A percentile compares a stretch with the other conserved stretches of the same genome.
These are phyloP conservation scores for Lepidium didymum DNA, from an alignment of 345 rosid genomes.

Conservation along the genomic window DNA sequence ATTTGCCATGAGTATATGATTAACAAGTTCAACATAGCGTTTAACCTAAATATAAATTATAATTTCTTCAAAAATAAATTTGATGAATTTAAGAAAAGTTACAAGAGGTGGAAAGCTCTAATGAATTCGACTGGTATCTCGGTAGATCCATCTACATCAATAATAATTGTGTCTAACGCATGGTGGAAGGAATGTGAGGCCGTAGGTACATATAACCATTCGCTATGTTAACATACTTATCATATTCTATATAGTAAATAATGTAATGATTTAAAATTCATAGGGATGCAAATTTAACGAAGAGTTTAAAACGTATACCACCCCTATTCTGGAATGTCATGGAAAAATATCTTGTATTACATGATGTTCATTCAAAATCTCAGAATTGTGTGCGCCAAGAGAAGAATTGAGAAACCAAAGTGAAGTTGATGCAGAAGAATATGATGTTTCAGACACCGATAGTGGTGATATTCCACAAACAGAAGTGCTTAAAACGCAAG, in stretches of 20 bases:
- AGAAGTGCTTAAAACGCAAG: neutral
- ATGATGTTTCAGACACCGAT: neutral
- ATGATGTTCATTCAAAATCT: neutral
- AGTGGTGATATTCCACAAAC: neutral
- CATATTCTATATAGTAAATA: too few species aligned
- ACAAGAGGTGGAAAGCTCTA: neutral
- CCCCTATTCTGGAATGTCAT: neutral
- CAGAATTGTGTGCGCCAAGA: neutral
- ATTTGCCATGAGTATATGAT: neutral
- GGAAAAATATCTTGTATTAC: neutral
- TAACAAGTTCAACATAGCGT: neutral
- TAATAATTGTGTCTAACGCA: neutral
- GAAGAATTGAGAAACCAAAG: neutral
- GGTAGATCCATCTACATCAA: neutral
- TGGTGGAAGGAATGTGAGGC: neutral
- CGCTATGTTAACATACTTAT: too few species aligned
- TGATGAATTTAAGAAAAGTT: neutral
- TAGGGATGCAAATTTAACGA: neutral
- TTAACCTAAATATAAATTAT: neutral
- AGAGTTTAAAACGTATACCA: neutral
- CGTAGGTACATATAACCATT: neutral
- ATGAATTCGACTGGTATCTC: neutral
- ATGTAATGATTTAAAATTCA: neutral
- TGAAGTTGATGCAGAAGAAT: neutral
- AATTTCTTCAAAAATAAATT: neutral